phyloP scores from a whole-genome alignment of 768 basidiomycete species.

The Tricholoma flavovirens region DNA sequence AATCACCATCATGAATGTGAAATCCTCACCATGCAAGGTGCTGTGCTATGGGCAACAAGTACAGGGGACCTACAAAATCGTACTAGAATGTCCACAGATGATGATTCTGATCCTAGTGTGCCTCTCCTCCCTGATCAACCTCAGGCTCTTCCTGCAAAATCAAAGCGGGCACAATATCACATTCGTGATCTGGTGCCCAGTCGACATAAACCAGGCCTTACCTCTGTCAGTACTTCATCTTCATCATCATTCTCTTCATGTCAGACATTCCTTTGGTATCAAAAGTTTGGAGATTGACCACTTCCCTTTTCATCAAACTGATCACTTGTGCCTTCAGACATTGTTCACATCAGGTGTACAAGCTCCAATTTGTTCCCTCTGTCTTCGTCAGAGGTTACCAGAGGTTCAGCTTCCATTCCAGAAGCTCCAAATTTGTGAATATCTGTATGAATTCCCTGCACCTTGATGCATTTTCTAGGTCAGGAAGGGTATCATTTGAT shows the following conservation, averaged over 20 bases:
- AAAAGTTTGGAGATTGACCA: no score
- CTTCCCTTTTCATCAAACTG: no score
- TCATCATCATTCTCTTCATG: conserved; percentile 68
- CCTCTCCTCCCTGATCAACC: conserved; percentile 30
- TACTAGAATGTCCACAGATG: conserved; percentile 20
- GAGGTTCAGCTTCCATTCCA: no score
- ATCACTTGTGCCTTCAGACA: no score
- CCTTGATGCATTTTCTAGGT: no score
- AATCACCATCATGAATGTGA: conserved; percentile 18
- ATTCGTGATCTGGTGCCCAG: conserved; percentile 27
- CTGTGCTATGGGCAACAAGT: conserved; percentile 44
- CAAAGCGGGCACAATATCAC: conserved; percentile 11
- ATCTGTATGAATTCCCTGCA: no score
- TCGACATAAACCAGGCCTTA: conserved; percentile 37
- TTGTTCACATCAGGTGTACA: no score
- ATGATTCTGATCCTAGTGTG: conserved; percentile 31
- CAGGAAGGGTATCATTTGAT: no score
- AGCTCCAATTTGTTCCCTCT: no score
- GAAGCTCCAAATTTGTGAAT: no score
- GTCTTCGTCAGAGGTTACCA: no score
- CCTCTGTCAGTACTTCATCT: conserved; percentile 62
- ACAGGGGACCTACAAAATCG: conserved; percentile 43
- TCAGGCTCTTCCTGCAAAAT: conserved; percentile 1
- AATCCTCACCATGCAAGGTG: conserved; percentile 23
- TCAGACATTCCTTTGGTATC: no score